phyloP scores from a whole-genome alignment of 2,329 filamentous ascomycete genomes.

The Alternaria panax region DNA sequence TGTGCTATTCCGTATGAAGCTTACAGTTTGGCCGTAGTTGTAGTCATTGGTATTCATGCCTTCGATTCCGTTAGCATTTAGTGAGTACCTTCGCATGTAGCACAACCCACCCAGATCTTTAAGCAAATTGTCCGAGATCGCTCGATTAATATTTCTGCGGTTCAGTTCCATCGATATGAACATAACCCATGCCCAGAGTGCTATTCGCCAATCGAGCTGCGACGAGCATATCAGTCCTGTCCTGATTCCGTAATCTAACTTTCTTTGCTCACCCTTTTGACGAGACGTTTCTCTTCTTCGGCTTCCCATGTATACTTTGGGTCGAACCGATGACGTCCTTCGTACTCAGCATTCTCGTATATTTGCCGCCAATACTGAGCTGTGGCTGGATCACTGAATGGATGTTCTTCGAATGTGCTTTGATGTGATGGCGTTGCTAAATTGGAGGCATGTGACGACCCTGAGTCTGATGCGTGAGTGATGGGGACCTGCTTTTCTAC shows the following conservation, averaged over 20 bases:
- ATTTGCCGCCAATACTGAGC: slow-evolving; percentile 35
- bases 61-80: not conserved
- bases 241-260: not conserved
- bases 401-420: slow-evolving; percentile 29
- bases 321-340: slow-evolving; percentile 57
- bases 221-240: not conserved
- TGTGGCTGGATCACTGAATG: slow-evolving; percentile 33
- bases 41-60: not conserved
- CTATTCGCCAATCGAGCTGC: slow-evolving; percentile 40
- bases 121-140: slow-evolving; percentile 46
- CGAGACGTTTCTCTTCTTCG: slow-evolving; percentile 56
- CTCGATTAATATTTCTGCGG: slow-evolving; percentile 57
- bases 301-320: slow-evolving; percentile 56
- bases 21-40: not conserved
- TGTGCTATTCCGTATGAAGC: not conserved
- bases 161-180: slow-evolving; percentile 59
- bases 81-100: no score
- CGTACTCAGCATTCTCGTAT: slow-evolving; percentile 43
- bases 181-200: slow-evolving; percentile 55
- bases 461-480: slow-evolving; percentile 22
- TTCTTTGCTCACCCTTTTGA: slow-evolving; percentile 53
- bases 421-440: slow-evolving; percentile 7
- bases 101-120: slow-evolving; percentile 35
- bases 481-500: slow-evolving; percentile 29
- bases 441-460: slow-evolving; percentile 18